Evolutionary conservation across 371 early-diverging fungal genomes (phyloP).

Genomic region (Circinella umbellata): DNA sequence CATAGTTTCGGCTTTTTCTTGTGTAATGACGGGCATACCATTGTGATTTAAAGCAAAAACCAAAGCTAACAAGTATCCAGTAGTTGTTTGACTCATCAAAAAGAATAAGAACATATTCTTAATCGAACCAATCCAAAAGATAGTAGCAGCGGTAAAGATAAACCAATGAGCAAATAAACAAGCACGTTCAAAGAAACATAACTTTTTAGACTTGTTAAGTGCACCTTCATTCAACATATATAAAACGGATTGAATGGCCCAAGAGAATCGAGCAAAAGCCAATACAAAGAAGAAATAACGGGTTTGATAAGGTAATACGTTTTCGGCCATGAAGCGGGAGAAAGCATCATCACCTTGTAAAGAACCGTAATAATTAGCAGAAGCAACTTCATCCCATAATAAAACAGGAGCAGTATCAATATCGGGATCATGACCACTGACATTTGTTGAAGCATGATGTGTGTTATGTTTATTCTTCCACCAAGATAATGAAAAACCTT

Average conservation of each 20-base stretch:
- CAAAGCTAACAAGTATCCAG: constrained; percentile 80
- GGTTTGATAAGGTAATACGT: constrained; percentile 68
- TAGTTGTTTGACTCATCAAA: constrained; percentile 69
- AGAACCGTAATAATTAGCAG: constrained; percentile 72
- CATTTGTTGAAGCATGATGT: constrained; percentile 86
- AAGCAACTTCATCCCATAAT: constrained; percentile 86
- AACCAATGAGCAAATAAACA: constrained; percentile 73
- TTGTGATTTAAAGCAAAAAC: constrained; percentile 90
- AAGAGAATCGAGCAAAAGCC: constrained; percentile 79
- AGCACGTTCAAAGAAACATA: constrained; percentile 62
- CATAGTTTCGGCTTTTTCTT: constrained; percentile 69
- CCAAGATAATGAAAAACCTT: constrained; percentile 79
- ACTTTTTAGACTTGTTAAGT: constrained; percentile 52
- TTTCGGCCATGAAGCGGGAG: constrained; percentile 71
- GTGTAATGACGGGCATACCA: constrained; percentile 86
- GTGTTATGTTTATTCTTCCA: constrained; percentile 95
- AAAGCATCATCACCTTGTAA: constrained; percentile 47
- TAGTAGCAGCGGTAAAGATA: constrained; percentile 65
- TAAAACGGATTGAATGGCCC: constrained; percentile 74
- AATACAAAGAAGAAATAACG: constrained; percentile 83
- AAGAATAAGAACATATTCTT: constrained; percentile 69
- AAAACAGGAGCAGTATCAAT: constrained; percentile 87
- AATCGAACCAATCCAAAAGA: constrained; percentile 58
- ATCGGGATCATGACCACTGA: constrained; percentile 87
- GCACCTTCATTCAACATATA: constrained; percentile 64